Evolutionary conservation across 805 yeast species (phyloP).

Genomic region (Cyberlindnera japonica): DNA sequence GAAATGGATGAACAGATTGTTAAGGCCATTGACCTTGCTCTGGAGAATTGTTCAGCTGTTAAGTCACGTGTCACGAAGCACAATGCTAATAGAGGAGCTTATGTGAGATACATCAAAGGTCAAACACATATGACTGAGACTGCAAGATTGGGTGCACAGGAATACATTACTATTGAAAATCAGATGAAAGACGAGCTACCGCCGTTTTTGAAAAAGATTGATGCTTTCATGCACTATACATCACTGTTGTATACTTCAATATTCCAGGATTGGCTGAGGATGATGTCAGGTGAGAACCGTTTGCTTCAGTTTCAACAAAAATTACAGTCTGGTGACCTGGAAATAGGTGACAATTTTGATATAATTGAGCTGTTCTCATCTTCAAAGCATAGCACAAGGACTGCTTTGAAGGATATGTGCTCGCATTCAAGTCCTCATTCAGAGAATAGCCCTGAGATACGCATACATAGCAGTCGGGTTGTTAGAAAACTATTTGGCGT

Average conservation of each 20-base stretch:
- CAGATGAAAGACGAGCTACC: constrained; percentile 33
- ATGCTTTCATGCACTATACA: constrained; percentile 16
- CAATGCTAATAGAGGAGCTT: constrained; percentile 32
- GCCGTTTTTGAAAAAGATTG: constrained; percentile 17
- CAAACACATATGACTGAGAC: constrained; percentile 4
- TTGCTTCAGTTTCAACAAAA: constrained; percentile 26
- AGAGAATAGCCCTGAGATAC: background rate
- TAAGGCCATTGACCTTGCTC: constrained; percentile 26
- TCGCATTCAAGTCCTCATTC: constrained; percentile 3
- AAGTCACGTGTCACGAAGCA: constrained; percentile 30
- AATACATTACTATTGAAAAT: constrained; percentile 22
- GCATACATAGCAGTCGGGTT: constrained; percentile 19
- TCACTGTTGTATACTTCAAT: constrained; percentile 24
- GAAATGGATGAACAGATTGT: constrained; percentile 29
- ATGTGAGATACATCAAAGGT: constrained; percentile 20
- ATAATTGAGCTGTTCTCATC: constrained; percentile 32
- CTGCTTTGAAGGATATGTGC: constrained; percentile 30
- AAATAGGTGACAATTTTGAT: constrained; percentile 33
- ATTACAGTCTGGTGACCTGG: constrained; percentile 16
- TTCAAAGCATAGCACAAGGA: constrained; percentile 29
- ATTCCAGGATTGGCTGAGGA: constrained; percentile 29
- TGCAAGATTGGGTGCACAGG: constrained; percentile 17
- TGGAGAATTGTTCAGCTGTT: constrained; percentile 27
- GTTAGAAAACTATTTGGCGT: constrained; percentile 25
- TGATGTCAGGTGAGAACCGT: constrained; percentile 29